phyloP scores from a whole-genome alignment of 768 basidiomycete genomes.

The Gloeostereum incarnatum region DNA sequence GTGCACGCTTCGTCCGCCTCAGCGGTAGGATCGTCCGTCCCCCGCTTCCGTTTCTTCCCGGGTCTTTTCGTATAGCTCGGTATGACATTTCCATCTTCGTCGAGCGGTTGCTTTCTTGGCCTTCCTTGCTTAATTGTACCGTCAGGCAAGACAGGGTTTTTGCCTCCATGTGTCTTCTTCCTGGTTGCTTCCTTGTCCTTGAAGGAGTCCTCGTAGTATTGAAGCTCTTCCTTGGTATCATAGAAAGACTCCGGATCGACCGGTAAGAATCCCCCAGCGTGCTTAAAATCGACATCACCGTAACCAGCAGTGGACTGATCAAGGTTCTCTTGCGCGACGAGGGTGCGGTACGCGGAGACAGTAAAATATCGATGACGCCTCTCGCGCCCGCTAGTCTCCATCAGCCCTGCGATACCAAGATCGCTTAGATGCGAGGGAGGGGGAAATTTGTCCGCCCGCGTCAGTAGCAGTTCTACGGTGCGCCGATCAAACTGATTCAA shows the following conservation, averaged over 20 bases:
- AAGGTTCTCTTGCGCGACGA: slow-evolving; percentile 59
- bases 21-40: slow-evolving; percentile 18
- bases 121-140: slow-evolving; percentile 50
- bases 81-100: slow-evolving; percentile 9
- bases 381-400: slow-evolving; percentile 81
- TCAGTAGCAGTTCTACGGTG: slow-evolving; percentile 74
- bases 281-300: slow-evolving; percentile 33
- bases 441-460: slow-evolving; percentile 51
- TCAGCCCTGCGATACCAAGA: slow-evolving; percentile 56
- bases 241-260: slow-evolving; percentile 48
- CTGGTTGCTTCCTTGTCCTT: slow-evolving; percentile 22
- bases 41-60: slow-evolving; percentile 13
- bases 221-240: slow-evolving; percentile 27
- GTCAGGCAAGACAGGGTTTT: slow-evolving; percentile 36
- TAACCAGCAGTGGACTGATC: slow-evolving; percentile 38
- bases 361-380: slow-evolving; percentile 83
- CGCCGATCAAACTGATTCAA: slow-evolving; percentile 72
- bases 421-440: slow-evolving; percentile 70
- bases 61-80: slow-evolving; percentile 6
- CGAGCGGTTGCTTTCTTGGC: slow-evolving; percentile 32
- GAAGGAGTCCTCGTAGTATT: slow-evolving; percentile 40
- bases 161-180: slow-evolving; percentile 23
- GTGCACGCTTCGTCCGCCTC: neutral
- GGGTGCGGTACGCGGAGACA: slow-evolving; percentile 50
- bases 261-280: slow-evolving; percentile 45